Evolutionary conservation across 768 basidiomycete species (phyloP).

Genomic region (Amyloporia xantha): DNA sequence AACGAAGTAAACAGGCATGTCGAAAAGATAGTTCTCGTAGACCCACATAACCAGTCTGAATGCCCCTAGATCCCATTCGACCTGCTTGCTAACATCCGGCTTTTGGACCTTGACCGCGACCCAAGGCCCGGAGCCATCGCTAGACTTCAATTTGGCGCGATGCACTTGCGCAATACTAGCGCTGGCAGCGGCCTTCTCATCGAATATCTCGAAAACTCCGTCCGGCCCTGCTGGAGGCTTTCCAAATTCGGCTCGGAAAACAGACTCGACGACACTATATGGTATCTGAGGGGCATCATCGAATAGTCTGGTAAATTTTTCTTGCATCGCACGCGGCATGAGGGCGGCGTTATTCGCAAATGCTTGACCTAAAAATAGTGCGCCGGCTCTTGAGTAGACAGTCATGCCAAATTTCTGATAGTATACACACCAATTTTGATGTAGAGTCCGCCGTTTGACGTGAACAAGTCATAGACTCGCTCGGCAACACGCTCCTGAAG

Average conservation of each 20-base stretch:
- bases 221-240: constrained; percentile 55
- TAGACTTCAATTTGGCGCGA: constrained; percentile 49
- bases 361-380: constrained; percentile 61
- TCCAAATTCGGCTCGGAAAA: constrained; percentile 67
- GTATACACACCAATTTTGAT: constrained; percentile 64
- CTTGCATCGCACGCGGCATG: constrained; percentile 76
- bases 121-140: constrained; percentile 39
- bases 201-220: constrained; percentile 76
- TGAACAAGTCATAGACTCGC: constrained; percentile 69
- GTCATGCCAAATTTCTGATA: no score
- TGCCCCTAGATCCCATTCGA: constrained; percentile 74
- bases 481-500: constrained; percentile 83
- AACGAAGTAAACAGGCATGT: constrained; percentile 77
- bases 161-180: constrained; percentile 95
- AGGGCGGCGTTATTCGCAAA: constrained; percentile 83
- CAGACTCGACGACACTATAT: constrained; percentile 57
- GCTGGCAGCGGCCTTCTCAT: constrained; percentile 70
- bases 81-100: constrained; percentile 79
- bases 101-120: constrained; percentile 96
- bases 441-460: constrained; percentile 78
- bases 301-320: constrained; percentile 76
- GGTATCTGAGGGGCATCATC: constrained; percentile 86
- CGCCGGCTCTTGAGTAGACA: not conserved
- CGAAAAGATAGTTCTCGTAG: constrained; percentile 75
- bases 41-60: constrained; percentile 74